phyloP scores from a whole-genome alignment of 2,329 filamentous ascomycete species.

The Penicillium digitatum region DNA sequence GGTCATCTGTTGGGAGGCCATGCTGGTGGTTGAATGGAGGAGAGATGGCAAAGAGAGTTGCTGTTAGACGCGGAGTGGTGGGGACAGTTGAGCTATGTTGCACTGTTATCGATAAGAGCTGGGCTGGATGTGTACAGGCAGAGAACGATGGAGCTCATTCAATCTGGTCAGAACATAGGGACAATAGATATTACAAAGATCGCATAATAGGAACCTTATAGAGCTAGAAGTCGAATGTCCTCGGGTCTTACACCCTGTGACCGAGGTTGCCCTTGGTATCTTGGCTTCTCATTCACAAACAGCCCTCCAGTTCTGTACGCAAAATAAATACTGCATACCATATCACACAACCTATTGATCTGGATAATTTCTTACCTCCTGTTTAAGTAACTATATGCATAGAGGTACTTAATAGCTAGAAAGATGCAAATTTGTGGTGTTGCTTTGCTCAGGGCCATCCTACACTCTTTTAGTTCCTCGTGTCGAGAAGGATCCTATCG shows the following conservation, averaged over 20 bases:
- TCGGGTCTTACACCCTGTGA: background rate
- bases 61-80: background rate
- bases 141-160: background rate
- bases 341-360: background rate
- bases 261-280: background rate
- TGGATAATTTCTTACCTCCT: background rate
- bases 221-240: background rate
- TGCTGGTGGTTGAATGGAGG: constrained; percentile 19
- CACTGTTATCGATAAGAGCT: constrained; percentile 10
- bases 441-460: background rate
- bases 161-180: background rate
- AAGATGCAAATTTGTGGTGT: too few species aligned
- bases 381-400: background rate
- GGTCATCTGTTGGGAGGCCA: constrained; percentile 51
- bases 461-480: background rate
- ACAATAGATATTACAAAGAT: background rate
- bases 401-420: background rate
- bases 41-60: background rate
- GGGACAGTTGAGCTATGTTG: constrained; percentile 1
- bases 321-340: background rate
- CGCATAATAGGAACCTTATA: background rate
- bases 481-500: background rate
- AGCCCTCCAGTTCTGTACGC: background rate
- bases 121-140: background rate
- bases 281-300: background rate